Base-by-base conservation (phyloP, 495 filamentous ascomycete species). In the Penicillium maclennaniae region DNA sequence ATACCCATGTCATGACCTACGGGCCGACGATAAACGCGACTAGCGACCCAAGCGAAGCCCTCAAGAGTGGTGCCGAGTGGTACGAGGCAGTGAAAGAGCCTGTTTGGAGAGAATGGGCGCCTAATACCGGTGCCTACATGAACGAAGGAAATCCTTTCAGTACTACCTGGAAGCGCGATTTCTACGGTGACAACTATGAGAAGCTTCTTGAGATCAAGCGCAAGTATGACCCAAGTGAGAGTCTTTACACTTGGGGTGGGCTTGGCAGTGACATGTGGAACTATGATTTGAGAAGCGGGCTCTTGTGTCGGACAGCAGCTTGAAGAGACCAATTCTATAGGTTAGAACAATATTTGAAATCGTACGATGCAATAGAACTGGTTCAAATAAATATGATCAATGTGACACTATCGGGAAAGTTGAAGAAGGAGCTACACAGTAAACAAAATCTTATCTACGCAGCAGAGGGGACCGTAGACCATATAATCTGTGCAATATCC, bases 191-290 rank as follows among this genome's bases (percentile, higher is more conserved):
- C 5, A 67, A 80, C n/a, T 86, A 84, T 60, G 65, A 60, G 3
- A 54, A 67, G 17, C 61, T 84, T 34, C 49, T 74, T 8, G 43
- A 56, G 19, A 63, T 83, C 25, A 82, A 84, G 67, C 56, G 63
- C 17, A 69, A 74, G 56, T 76, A 71, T 51, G 83, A 85, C 63
- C 81, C 83, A 3, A 71, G 58, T 37, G 74, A 50, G 21, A 61
- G 74, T 7, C 8, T 83, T 38, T 79, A 79, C 46, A 47, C 55
- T 1, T 50, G 31, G 17, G 55, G 50, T 39, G 58, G 60, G 1
- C 47, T 69, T n/a, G 60, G 62, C 0, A 62, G 66, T 52, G 60
- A 64, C 16, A 8, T 21, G n/a, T 65, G 62, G 62, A 12, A 59
- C 3, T 62, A 61, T 50, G 52, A 56, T 51, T 28, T 68, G 20